Conservation (phyloP, 371 early-diverging fungal genomes). For the Mortierella sp. region DNA sequence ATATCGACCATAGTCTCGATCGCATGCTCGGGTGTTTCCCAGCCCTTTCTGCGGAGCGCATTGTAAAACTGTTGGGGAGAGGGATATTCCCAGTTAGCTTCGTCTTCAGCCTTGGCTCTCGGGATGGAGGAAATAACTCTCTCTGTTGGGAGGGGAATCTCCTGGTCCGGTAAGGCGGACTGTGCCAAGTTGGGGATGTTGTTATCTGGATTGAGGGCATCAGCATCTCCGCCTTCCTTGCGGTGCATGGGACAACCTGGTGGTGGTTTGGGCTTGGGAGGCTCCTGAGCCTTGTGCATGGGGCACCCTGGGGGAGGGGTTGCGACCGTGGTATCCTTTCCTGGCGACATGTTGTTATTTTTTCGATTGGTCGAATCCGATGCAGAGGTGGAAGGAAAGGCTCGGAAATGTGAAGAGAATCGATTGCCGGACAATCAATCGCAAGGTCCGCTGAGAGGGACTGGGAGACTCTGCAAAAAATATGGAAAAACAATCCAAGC, state of each 20-base stretch:
- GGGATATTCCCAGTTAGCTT: constrained; percentile 92
- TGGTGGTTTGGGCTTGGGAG: constrained; percentile 53
- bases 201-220: constrained; percentile 78
- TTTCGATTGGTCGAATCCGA: neutral
- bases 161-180: constrained; percentile 72
- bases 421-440: constrained; percentile 4
- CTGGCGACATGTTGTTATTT: constrained; percentile 43
- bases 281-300: constrained; percentile 58
- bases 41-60: constrained; percentile 93
- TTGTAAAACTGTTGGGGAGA: constrained; percentile 97
- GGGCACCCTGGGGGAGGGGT: constrained; percentile 64
- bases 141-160: constrained; percentile 77
- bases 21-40: constrained; percentile 91
- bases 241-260: constrained; percentile 68
- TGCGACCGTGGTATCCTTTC: constrained; percentile 50
- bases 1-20: constrained; percentile 95
- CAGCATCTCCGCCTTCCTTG: constrained; percentile 26
- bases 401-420: constrained; percentile 2
- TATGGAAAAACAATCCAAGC: too few species aligned
- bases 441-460: constrained; percentile 2
- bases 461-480: constrained; percentile 4
- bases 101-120: constrained; percentile 55
- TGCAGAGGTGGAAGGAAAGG: constrained; percentile 7
- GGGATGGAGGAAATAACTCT: constrained; percentile 74
- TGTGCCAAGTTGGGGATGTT: constrained; percentile 87